Base-by-base conservation (phyloP, 1,284 basidiomycete genomes). In the Naganishia sp. region DNA sequence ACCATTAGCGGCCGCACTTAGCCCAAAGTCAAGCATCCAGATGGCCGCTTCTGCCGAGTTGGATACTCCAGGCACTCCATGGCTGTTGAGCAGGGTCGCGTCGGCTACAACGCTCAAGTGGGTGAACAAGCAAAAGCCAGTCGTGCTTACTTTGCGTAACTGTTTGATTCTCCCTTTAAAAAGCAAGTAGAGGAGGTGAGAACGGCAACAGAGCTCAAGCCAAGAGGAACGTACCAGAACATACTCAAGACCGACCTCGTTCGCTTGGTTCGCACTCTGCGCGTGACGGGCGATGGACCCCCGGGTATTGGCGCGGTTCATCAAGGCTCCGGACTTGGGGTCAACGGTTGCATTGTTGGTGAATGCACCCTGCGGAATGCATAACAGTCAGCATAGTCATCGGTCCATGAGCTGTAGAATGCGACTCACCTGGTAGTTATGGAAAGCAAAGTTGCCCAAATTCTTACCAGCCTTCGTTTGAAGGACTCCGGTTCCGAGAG, bases 31-130 rank as follows among this genome's bases (percentile, higher is more conserved):
- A 66, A 88, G 77, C 2, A 83, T 81, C 88, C 88, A 89, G 23
- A 90, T 76, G 21, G 86, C 85, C 3, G 87, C 86, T 45, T 87
- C 88, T 13, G 84, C 88, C 0, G 85, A 84, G 72, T 89, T 87
- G 74, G 86, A 87, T 18, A 88, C 84, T 3, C 84, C 85, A 41
- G 87, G 86, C 10, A 85, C 84, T 65, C 88, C 88, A 80, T 81
- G 82, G 69, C 47, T 72, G 75, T 28, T 55, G 79, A 76, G 0
- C 83, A 80, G 5, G 63, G 65, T 67, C 21, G 83, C 82, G 47
- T 83, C 79, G 32, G 81, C 79, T 64, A 81, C 82, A 31, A 10
- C 76, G 77, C 39, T 79, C 75, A 51, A 83, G 80, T 65, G 88
- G 81, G 13, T 84, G 84, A 2, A 83, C 83, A 70, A 88, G 86